phyloP scores from a whole-genome alignment of 371 early-diverging fungal species.

The Mucor irregularis region DNA sequence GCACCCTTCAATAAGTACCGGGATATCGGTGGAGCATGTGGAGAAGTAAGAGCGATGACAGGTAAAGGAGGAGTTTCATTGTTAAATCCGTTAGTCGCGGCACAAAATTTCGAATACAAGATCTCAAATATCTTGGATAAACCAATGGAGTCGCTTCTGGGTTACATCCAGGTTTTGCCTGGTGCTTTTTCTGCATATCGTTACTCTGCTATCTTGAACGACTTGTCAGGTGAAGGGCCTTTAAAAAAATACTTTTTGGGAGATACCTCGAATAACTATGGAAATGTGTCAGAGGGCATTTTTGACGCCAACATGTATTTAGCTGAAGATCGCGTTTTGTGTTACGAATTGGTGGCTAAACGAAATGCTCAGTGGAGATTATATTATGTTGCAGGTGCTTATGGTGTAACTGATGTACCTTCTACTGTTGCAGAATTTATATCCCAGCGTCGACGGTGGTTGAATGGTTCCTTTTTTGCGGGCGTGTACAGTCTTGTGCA shows the following conservation, averaged over 20 bases:
- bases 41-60: constrained; percentile 89
- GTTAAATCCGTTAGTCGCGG: constrained; percentile 82
- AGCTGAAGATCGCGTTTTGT: constrained; percentile 87
- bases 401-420: constrained; percentile 89
- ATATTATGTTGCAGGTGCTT: constrained; percentile 64
- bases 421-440: constrained; percentile 73
- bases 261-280: constrained; percentile 48
- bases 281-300: constrained; percentile 33
- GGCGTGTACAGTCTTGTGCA: constrained; percentile 82
- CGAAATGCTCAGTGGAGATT: constrained; percentile 65
- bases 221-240: constrained; percentile 65
- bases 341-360: constrained; percentile 85
- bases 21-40: constrained; percentile 89
- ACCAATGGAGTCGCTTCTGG: constrained; percentile 87
- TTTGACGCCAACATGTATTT: constrained; percentile 78
- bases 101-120: constrained; percentile 93
- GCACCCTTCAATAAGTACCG: constrained; percentile 85
- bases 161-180: constrained; percentile 88
- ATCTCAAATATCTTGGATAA: constrained; percentile 93
- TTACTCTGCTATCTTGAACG: constrained; percentile 71
- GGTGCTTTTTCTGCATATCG: constrained; percentile 93
- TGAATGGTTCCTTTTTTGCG: constrained; percentile 96
- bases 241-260: constrained; percentile 86
- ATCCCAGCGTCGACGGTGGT: constrained; percentile 89
- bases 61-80: constrained; percentile 68